Conservation (phyloP, 1,284 basidiomycete genomes). For the Leccinum glutinopallens region DNA sequence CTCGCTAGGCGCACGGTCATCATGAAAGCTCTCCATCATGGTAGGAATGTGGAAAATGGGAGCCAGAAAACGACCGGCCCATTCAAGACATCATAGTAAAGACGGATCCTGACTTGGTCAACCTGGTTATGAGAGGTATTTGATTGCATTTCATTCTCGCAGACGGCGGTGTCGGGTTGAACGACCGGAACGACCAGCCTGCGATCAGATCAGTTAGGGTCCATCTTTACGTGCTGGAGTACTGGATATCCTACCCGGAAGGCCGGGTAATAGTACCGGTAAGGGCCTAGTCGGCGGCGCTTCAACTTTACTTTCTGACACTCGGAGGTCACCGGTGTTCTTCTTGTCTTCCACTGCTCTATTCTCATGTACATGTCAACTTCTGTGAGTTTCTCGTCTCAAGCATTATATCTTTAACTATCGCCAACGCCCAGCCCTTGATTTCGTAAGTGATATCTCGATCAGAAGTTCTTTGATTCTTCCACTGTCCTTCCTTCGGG, state of each 20-base stretch:
- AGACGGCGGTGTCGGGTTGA: too few species aligned
- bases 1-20: slow-evolving; percentile 16
- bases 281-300: too few species aligned
- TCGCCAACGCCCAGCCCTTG: not conserved
- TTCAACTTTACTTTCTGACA: too few species aligned
- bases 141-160: not conserved
- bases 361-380: not conserved
- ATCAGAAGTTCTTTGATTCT: not conserved
- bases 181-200: not conserved
- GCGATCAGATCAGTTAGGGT: not conserved
- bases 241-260: too few species aligned
- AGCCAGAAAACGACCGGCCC: not conserved
- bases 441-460: not conserved
- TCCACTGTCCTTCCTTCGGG: not conserved
- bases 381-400: not conserved
- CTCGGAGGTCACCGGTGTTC: not conserved
- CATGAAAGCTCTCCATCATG: not conserved
- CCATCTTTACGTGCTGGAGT: not conserved
- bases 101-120: not conserved
- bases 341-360: not conserved
- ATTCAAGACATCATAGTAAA: not conserved
- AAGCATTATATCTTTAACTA: not conserved
- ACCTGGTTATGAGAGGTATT: too few species aligned
- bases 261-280: too few species aligned
- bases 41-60: not conserved